These are phyloP conservation scores for Curvularia verruculosa DNA, from an alignment of 2,329 filamentous ascomycete species.

Conservation along the genomic window DNA sequence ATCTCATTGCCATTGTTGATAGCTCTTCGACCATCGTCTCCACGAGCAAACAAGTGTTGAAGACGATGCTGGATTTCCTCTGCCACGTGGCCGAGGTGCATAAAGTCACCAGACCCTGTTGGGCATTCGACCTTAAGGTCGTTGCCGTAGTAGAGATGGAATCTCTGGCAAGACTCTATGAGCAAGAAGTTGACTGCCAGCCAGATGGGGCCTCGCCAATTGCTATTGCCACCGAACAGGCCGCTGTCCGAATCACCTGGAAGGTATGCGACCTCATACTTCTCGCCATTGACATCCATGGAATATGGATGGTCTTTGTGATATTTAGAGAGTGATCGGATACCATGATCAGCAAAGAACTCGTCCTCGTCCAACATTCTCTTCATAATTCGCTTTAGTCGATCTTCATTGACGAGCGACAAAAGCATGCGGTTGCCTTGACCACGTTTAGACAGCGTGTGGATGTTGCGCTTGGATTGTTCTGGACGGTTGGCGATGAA, in stretches of 20 bases:
- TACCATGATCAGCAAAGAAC: slow-evolving; percentile 88
- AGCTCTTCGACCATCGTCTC: slow-evolving; percentile 83
- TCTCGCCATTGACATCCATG: slow-evolving; percentile 94
- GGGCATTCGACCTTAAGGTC: slow-evolving; percentile 90
- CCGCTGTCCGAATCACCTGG: slow-evolving; percentile 96
- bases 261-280: slow-evolving; percentile 86
- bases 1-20: slow-evolving; percentile 85
- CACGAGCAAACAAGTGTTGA: slow-evolving; percentile 86
- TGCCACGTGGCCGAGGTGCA: slow-evolving; percentile 93
- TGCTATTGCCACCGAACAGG: slow-evolving; percentile 95
- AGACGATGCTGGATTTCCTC: slow-evolving; percentile 94
- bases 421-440: slow-evolving; percentile 88
- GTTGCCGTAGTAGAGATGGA: slow-evolving; percentile 94
- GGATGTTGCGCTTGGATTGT: slow-evolving; percentile 90
- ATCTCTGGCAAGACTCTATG: slow-evolving; percentile 91
- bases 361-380: slow-evolving; percentile 94
- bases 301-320: slow-evolving; percentile 89
- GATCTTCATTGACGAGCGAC: slow-evolving; percentile 89
- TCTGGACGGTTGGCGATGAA: slow-evolving; percentile 89
- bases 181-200: slow-evolving; percentile 94
- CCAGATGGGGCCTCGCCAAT: slow-evolving; percentile 96
- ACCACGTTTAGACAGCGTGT: slow-evolving; percentile 86
- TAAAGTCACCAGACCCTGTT: slow-evolving; percentile 88
- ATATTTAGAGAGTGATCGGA: slow-evolving; percentile 88
- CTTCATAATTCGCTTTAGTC: slow-evolving; percentile 85